Evolutionary conservation across 805 yeast species (phyloP).

Genomic region (Candida tallmaniae): DNA sequence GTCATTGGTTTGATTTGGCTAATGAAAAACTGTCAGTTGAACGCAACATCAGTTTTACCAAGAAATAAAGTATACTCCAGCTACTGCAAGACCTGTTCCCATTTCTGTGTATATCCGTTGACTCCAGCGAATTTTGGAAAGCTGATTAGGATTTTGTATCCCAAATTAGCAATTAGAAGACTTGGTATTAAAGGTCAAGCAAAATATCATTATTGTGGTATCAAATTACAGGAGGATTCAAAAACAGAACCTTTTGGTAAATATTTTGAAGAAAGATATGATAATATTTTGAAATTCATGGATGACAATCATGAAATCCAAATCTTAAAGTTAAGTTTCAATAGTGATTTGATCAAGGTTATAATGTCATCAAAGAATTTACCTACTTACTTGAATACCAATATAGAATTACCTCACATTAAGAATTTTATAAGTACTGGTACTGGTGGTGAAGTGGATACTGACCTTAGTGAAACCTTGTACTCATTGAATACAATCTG

Average conservation of each 20-base stretch:
- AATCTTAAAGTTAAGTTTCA: too few species aligned
- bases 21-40: conserved; percentile 57
- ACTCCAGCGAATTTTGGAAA: conserved; percentile 80
- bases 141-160: conserved; percentile 59
- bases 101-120: conserved; percentile 48
- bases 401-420: too few species aligned
- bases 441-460: conserved; percentile 45
- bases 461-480: conserved; percentile 58
- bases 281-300: too few species aligned
- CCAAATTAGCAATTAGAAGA: conserved; percentile 67
- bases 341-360: too few species aligned
- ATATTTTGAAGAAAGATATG: too few species aligned
- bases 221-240: too few species aligned
- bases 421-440: too few species aligned
- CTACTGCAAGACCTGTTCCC: conserved; percentile 37
- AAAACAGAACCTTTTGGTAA: too few species aligned
- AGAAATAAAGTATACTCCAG: conserved; percentile 40
- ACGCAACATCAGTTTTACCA: conserved; percentile 39
- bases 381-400: too few species aligned
- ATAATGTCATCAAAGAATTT: too few species aligned
- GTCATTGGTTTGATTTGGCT: conserved; percentile 82
- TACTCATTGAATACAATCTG: conserved; percentile 59
- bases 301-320: too few species aligned
- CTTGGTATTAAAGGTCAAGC: conserved; percentile 80
- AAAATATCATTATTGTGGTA: conserved; percentile 82